Evolutionary conservation across 208 protist genomes (phyloP).

Genomic region (Eutreptiella sp.): DNA sequence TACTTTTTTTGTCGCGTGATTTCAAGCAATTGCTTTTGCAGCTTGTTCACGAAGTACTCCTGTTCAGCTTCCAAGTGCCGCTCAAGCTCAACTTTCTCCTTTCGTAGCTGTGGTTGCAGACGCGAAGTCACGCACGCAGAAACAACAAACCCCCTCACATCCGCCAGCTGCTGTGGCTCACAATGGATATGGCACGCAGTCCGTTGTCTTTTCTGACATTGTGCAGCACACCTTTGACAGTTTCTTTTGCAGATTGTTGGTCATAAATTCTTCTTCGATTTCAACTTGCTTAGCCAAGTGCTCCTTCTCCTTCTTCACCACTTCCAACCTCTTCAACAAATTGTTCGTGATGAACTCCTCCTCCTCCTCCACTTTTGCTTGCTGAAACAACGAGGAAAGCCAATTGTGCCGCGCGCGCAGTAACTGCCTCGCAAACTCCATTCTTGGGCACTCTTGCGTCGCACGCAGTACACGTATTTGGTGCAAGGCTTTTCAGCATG

Average conservation of each 20-base stretch:
- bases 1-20: constrained; percentile 41
- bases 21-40: constrained; percentile 47
- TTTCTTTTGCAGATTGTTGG: constrained; percentile 58
- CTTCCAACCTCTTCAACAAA: constrained; percentile 53
- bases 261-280: constrained; percentile 61
- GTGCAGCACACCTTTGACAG: constrained; percentile 35
- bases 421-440: no score
- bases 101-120: constrained; percentile 24
- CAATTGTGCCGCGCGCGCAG: no score
- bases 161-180: no score
- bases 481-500: no score
- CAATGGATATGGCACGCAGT: no score
- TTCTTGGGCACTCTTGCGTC: no score
- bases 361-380: constrained; percentile 46
- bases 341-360: constrained; percentile 61
- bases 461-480: no score
- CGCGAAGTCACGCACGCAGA: no score
- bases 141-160: no score
- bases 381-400: constrained; percentile 13
- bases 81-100: constrained; percentile 50
- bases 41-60: constrained; percentile 55
- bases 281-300: constrained; percentile 46
- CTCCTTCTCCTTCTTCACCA: constrained; percentile 57
- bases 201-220: not conserved
- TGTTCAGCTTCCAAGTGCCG: constrained; percentile 50